Evolutionary conservation across 2,329 filamentous ascomycete species (phyloP), one percentile per base, ranked within the genome.

Genomic region (Monilinia fructigena): DNA sequence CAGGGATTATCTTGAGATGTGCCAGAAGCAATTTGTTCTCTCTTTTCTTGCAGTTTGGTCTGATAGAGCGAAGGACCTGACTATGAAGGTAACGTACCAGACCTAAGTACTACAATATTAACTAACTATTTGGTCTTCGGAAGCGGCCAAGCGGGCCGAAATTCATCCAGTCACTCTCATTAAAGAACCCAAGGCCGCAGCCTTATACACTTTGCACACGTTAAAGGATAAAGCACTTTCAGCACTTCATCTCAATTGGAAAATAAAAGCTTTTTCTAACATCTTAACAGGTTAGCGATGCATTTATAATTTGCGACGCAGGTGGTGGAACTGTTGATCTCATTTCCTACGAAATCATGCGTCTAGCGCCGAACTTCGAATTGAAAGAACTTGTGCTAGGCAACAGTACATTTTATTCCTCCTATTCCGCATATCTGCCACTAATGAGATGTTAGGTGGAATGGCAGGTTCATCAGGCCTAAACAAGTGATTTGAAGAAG

Each of bases 21-120:
- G 77, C 0, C 78, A 80, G 0, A 78, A 84, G 68, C 80, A 86
- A 64, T 85, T 85, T 66, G 79, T 86, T 55, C 75, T 86, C 26
- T 85, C 85, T 0, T 83, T 86, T 0, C 85, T 85, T 0, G 84
- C 84, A 6, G 83, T 87, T 10, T 87, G 85, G 85, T 83, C 81
- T 48, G 83, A 85, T 55, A 77, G 77, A 6, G 83, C 84, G 40
- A 85, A 83, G 62, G 78, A 83, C 53, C 79, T 79, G 47, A 86
- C 83, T 1, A 7, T 20, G 18, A 16, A 68, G 31, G 31, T 35
- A 35, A 35, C 31, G 31, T 35, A 7, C 7, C 31, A 7, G 31
- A 35, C 3, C 31, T 35, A 5, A 35, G 31, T 35, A 35, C 31
- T 35, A 35, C 31, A 35, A 35, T 35, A 35, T 35, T 7, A 35